These are phyloP conservation scores for Tetracladium marchalianum DNA, from an alignment of 495 filamentous ascomycete genomes.

Conservation along the genomic window DNA sequence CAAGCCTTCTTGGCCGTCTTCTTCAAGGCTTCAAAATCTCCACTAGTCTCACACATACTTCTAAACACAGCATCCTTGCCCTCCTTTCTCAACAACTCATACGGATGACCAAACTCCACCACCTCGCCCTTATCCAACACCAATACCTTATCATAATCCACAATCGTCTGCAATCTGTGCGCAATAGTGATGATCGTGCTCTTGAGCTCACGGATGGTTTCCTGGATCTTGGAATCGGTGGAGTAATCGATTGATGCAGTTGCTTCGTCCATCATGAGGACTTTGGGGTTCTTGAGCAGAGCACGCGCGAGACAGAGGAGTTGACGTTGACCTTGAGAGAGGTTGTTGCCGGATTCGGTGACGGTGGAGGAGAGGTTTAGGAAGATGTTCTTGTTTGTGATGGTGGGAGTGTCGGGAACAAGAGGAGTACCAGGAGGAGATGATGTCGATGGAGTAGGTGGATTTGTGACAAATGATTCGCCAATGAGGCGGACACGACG, in stretches of 20 bases:
- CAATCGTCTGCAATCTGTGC: constrained; percentile 93
- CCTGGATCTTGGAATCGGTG: constrained; percentile 93
- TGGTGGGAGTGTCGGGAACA: constrained; percentile 20
- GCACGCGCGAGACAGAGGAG: constrained; percentile 92
- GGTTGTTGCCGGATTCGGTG: constrained; percentile 86
- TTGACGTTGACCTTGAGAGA: constrained; percentile 94
- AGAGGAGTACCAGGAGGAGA: constrained; percentile 1
- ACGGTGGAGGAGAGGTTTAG: constrained; percentile 74
- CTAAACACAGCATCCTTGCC: constrained; percentile 58
- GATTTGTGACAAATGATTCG: constrained; percentile 20
- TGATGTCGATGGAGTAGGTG: constrained; percentile 20
- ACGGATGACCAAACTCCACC: constrained; percentile 82
- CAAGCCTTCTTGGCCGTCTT: constrained; percentile 68
- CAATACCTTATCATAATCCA: constrained; percentile 97
- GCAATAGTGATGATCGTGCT: constrained; percentile 97
- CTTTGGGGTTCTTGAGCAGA: constrained; percentile 80
- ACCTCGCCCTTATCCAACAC: constrained; percentile 86
- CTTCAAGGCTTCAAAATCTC: constrained; percentile 64
- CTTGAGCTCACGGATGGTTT: constrained; percentile 80
- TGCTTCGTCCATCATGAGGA: constrained; percentile 98
- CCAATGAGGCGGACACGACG: constrained; percentile 86
- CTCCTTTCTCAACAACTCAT: constrained; percentile 42
- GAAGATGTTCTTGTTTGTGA: constrained; percentile 88
- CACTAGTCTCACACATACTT: constrained; percentile 92
- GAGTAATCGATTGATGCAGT: constrained; percentile 97